phyloP scores from a whole-genome alignment of 2,329 filamentous ascomycete species.

The Huntiella omanensis region DNA sequence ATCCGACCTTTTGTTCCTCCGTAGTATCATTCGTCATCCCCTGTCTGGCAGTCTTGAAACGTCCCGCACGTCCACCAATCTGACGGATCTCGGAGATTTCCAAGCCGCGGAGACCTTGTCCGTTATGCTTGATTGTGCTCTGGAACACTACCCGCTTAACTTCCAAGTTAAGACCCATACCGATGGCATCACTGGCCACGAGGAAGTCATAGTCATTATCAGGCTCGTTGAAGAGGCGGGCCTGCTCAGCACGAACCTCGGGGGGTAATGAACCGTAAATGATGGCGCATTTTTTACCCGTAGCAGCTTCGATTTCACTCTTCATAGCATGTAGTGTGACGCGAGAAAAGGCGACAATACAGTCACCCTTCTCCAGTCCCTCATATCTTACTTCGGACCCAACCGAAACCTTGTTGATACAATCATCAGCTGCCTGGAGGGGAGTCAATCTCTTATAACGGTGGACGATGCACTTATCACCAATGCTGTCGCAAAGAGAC shows the following conservation, averaged over 20 bases:
- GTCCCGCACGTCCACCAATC: slow-evolving; percentile 80
- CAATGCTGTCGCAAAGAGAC: slow-evolving; percentile 56
- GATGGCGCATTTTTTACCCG: slow-evolving; percentile 67
- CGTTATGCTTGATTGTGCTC: slow-evolving; percentile 53
- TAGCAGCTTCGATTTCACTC: slow-evolving; percentile 52
- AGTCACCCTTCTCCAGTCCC: slow-evolving; percentile 71
- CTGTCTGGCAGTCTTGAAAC: slow-evolving; percentile 56
- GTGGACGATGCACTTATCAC: slow-evolving; percentile 68
- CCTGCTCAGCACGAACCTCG: slow-evolving; percentile 82
- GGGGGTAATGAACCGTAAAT: slow-evolving; percentile 86
- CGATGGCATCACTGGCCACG: slow-evolving; percentile 87
- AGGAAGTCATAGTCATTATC: slow-evolving; percentile 90
- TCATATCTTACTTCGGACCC: slow-evolving; percentile 21
- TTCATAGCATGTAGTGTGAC: slow-evolving; percentile 67
- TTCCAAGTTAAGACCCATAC: slow-evolving; percentile 89
- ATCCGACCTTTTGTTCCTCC: slow-evolving; percentile 35
- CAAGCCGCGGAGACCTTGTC: slow-evolving; percentile 36
- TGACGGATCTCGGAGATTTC: slow-evolving; percentile 72
- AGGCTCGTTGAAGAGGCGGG: slow-evolving; percentile 82
- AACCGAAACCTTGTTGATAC: slow-evolving; percentile 35
- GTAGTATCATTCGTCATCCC: slow-evolving; percentile 17
- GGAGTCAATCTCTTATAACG: slow-evolving; percentile 69
- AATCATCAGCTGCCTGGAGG: slow-evolving; percentile 43
- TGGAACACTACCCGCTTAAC: slow-evolving; percentile 87
- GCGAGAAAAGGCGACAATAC: slow-evolving; percentile 72